A percentile compares a stretch with the other conserved stretches of the same genome.
Conservation (phyloP, 192 early-diverging fungal genomes). For the Coemansia sp. region DNA sequence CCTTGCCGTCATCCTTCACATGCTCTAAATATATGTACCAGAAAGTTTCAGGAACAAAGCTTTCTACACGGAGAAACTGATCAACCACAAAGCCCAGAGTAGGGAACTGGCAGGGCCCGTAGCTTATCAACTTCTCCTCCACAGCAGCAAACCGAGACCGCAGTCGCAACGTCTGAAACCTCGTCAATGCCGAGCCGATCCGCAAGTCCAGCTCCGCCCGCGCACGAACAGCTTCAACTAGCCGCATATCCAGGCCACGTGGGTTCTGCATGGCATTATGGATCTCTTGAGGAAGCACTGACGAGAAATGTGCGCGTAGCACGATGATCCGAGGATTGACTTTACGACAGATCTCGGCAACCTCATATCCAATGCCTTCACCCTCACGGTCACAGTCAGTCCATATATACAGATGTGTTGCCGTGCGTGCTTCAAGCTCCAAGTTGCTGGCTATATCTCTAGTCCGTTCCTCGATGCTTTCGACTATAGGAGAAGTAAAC, state of each 20-base stretch:
- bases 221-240: constrained; percentile 78
- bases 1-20: constrained; percentile 49
- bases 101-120: constrained; percentile 95
- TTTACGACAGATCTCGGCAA: constrained; percentile 62
- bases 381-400: constrained; percentile 98
- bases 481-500: constrained; percentile 68
- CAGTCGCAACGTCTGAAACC: constrained; percentile 83
- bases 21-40: constrained; percentile 80
- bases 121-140: constrained; percentile 70
- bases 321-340: constrained; percentile 68
- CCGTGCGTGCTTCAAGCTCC: constrained; percentile 55
- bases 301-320: constrained; percentile 84
- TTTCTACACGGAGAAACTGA: constrained; percentile 67
- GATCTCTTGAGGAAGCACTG: constrained; percentile 78
- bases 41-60: constrained; percentile 85
- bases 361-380: constrained; percentile 88
- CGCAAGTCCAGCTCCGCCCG: constrained; percentile 87
- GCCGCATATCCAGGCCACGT: constrained; percentile 67
- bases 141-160: constrained; percentile 56
- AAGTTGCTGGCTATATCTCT: constrained; percentile 66
- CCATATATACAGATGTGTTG: constrained; percentile 86
- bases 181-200: constrained; percentile 86
- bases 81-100: constrained; percentile 95
- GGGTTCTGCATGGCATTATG: constrained; percentile 72
- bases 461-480: constrained; percentile 43